These are phyloP conservation scores for Pezicula radicicola DNA, from an alignment of 2,329 filamentous ascomycete genomes.

Conservation along the genomic window DNA sequence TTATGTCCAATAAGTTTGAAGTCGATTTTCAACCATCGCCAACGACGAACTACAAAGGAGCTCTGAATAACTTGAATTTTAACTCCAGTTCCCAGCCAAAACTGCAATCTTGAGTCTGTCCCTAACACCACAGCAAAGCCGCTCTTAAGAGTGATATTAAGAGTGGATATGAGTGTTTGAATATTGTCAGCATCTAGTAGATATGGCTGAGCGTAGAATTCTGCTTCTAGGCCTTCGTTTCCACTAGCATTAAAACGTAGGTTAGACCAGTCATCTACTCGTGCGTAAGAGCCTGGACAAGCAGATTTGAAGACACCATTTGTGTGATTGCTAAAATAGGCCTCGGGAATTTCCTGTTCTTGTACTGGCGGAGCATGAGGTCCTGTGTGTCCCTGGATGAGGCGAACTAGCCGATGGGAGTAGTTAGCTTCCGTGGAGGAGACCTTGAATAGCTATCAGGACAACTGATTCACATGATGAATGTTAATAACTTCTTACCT, in stretches of 20 bases:
- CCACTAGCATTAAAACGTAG: not conserved
- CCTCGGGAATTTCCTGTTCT: conserved; percentile 2
- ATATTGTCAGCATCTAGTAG: conserved; percentile 4
- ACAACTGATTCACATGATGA: too few relatives aligned
- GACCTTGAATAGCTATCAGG: too few relatives aligned
- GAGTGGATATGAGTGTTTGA: conserved; percentile 8
- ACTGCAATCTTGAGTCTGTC: not conserved
- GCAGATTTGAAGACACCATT: not conserved
- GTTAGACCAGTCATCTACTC: not conserved
- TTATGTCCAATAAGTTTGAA: not conserved
- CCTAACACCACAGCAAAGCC: conserved; percentile 4
- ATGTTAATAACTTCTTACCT: too few relatives aligned
- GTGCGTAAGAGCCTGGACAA: conserved; percentile 8
- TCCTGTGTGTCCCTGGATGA: conserved; percentile 9
- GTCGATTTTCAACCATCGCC: not conserved
- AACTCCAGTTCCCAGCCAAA: not conserved
- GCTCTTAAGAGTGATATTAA: not conserved
- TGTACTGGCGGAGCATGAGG: conserved; percentile 7
- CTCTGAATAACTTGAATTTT: conserved; percentile 1
- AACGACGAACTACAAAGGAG: not conserved
- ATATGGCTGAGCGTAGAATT: conserved; percentile 11
- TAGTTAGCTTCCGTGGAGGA: too few relatives aligned
- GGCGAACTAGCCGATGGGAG: not conserved
- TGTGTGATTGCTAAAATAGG: not conserved
- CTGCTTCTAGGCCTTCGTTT: conserved; percentile 3